These are phyloP conservation scores for Cercophora newfieldiana DNA, from an alignment of 495 filamentous ascomycete species.

Conservation along the genomic window DNA sequence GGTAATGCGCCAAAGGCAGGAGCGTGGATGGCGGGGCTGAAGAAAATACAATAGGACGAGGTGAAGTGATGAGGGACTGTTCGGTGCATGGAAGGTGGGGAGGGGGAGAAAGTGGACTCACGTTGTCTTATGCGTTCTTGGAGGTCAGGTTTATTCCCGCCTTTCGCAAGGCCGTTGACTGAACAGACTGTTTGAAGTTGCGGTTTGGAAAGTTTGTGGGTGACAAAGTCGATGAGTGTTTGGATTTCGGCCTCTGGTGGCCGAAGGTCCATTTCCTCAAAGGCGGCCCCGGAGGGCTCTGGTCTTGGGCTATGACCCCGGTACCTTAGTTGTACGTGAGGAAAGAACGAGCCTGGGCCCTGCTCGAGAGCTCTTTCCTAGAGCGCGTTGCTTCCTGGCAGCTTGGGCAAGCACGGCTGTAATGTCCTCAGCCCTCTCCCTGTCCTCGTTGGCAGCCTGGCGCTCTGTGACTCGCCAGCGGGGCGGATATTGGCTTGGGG, in stretches of 20 bases:
- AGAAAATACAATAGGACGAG: background rate
- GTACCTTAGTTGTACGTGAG: background rate
- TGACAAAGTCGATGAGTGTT: constrained; percentile 30
- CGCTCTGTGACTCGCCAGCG: background rate
- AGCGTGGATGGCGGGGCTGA: no score
- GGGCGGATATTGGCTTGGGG: background rate
- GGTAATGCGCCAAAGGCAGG: background rate
- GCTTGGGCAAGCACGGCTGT: background rate
- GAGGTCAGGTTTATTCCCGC: constrained; percentile 77
- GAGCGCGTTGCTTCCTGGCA: background rate
- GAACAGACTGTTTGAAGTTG: constrained; percentile 74
- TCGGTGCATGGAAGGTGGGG: background rate
- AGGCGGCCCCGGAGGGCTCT: constrained; percentile 5
- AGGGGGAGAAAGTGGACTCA: constrained; percentile 37
- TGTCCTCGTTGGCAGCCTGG: background rate
- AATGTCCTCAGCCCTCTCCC: background rate
- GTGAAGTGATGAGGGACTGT: background rate
- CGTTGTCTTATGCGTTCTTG: constrained; percentile 74
- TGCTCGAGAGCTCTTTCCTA: background rate
- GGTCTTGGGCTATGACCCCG: background rate
- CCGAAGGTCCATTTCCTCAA: constrained; percentile 13
- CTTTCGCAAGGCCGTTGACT: constrained; percentile 65
- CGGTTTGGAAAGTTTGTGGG: constrained; percentile 52
- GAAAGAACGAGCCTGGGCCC: background rate
- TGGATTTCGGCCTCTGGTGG: constrained; percentile 39